phyloP scores from a whole-genome alignment of 2,329 filamentous ascomycete species.

The Anthostomella pinea region DNA sequence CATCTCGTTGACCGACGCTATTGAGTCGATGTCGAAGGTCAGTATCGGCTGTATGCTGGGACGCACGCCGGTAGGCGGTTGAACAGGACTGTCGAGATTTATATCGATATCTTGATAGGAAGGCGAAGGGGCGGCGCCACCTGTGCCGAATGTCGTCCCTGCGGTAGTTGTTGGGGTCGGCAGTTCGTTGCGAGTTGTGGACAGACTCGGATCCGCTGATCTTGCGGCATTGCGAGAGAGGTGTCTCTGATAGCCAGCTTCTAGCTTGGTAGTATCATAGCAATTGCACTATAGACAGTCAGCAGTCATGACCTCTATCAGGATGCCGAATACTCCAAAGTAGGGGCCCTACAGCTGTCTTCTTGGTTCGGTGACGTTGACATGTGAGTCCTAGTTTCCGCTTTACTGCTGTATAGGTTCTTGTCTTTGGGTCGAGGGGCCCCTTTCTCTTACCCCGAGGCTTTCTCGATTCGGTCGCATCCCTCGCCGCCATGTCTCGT shows the following conservation, averaged over 20 bases:
- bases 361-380: constrained; percentile 23
- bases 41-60: constrained; percentile 16
- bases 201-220: constrained; percentile 4
- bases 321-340: neutral
- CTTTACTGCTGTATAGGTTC: constrained; percentile 28
- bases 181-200: constrained; percentile 7
- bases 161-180: constrained; percentile 9
- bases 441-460: constrained; percentile 29
- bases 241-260: constrained; percentile 23
- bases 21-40: constrained; percentile 19
- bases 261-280: constrained; percentile 28
- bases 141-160: constrained; percentile 24
- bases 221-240: constrained; percentile 3
- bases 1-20: constrained; percentile 18
- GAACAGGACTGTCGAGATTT: constrained; percentile 8
- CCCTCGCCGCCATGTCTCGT: constrained; percentile 10
- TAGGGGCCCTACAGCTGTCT: constrained; percentile 23
- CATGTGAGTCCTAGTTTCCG: constrained; percentile 30
- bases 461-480: constrained; percentile 12
- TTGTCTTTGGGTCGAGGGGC: constrained; percentile 23
- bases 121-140: constrained; percentile 17
- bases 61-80: constrained; percentile 9
- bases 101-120: constrained; percentile 15
- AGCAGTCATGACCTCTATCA: constrained; percentile 4
- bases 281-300: constrained; percentile 29